Percentiles rank a stretch among this genome's conserved stretches.
Evolutionary conservation across 2,329 filamentous ascomycete species (phyloP).

Genomic region (Penicillium sp.): DNA sequence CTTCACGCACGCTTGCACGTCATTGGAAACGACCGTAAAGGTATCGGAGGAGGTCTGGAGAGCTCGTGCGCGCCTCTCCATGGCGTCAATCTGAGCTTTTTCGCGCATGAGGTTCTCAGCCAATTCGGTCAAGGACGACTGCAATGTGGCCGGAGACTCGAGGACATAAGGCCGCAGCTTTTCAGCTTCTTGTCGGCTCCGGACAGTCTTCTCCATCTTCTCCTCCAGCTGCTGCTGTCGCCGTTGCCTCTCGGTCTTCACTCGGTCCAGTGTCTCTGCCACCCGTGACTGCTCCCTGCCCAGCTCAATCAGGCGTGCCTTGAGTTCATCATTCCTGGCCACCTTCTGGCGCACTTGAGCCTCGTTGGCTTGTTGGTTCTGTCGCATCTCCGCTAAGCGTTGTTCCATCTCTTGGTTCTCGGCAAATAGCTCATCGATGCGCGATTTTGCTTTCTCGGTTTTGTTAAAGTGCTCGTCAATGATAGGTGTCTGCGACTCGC

Average conservation of each 20-base stretch:
- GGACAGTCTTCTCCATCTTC: slow-evolving; percentile 52
- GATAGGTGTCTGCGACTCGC: slow-evolving; percentile 81
- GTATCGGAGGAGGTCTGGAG: slow-evolving; percentile 89
- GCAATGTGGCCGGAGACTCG: slow-evolving; percentile 78
- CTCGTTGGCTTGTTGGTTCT: slow-evolving; percentile 75
- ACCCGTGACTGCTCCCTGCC: slow-evolving; percentile 78
- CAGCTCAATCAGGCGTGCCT: slow-evolving; percentile 73
- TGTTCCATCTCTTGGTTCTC: slow-evolving; percentile 85
- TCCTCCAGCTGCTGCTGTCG: slow-evolving; percentile 59
- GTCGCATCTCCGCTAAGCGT: slow-evolving; percentile 73
- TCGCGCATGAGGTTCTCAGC: slow-evolving; percentile 72
- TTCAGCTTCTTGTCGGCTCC: slow-evolving; percentile 74
- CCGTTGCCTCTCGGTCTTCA: slow-evolving; percentile 72
- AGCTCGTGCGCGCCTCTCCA: slow-evolving; percentile 82
- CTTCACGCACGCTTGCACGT: slow-evolving; percentile 83
- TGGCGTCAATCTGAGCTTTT: slow-evolving; percentile 76
- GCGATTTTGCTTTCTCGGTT: slow-evolving; percentile 75
- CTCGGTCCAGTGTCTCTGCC: slow-evolving; percentile 73
- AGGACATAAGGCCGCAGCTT: slow-evolving; percentile 90
- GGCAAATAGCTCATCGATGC: slow-evolving; percentile 78
- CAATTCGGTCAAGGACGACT: slow-evolving; percentile 75
- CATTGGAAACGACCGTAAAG: slow-evolving; percentile 75
- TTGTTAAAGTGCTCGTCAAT: slow-evolving; percentile 95
- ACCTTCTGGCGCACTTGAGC: slow-evolving; percentile 78
- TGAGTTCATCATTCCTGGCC: slow-evolving; percentile 79